Percentiles rank a stretch among this genome's conserved stretches.
Evolutionary conservation across 1,284 basidiomycete genomes (phyloP).

Genomic region (Ceratobasidium sp.): DNA sequence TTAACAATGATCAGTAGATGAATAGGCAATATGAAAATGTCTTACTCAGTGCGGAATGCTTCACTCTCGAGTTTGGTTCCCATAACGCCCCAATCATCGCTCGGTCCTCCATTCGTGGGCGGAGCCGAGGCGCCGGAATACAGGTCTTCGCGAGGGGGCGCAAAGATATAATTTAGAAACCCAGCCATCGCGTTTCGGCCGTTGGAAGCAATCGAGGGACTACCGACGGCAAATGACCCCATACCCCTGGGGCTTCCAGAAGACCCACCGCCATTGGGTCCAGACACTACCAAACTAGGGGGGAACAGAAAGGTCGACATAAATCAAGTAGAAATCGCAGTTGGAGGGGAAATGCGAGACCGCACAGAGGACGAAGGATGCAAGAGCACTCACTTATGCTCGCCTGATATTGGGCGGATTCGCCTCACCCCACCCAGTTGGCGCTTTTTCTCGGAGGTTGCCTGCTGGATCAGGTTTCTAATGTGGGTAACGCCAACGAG

Average conservation of each 20-base stretch:
- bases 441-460: slow-evolving; percentile 82
- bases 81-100: slow-evolving; percentile 70
- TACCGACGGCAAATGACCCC: slow-evolving; percentile 31
- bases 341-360: not conserved
- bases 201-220: slow-evolving; percentile 18
- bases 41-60: slow-evolving; percentile 78
- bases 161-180: slow-evolving; percentile 71
- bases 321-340: not conserved
- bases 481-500: slow-evolving; percentile 29
- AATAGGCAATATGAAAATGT: slow-evolving; percentile 43
- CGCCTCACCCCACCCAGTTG: slow-evolving; percentile 53
- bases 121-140: slow-evolving; percentile 31
- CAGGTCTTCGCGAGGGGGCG: slow-evolving; percentile 65
- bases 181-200: slow-evolving; percentile 68
- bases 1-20: slow-evolving; percentile 43
- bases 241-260: slow-evolving; percentile 12
- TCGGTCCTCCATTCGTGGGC: slow-evolving; percentile 58
- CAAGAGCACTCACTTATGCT: slow-evolving; percentile 15
- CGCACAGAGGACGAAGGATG: not conserved
- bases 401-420: slow-evolving; percentile 39
- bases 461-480: slow-evolving; percentile 81
- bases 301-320: slow-evolving; percentile 24
- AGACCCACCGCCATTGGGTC: slow-evolving; percentile 1
- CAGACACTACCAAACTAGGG: slow-evolving; percentile 20
- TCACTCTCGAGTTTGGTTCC: slow-evolving; percentile 74